These are phyloP conservation scores for Hansenula sp. DNA, from an alignment of 1,139 yeast species.

Conservation along the genomic window DNA sequence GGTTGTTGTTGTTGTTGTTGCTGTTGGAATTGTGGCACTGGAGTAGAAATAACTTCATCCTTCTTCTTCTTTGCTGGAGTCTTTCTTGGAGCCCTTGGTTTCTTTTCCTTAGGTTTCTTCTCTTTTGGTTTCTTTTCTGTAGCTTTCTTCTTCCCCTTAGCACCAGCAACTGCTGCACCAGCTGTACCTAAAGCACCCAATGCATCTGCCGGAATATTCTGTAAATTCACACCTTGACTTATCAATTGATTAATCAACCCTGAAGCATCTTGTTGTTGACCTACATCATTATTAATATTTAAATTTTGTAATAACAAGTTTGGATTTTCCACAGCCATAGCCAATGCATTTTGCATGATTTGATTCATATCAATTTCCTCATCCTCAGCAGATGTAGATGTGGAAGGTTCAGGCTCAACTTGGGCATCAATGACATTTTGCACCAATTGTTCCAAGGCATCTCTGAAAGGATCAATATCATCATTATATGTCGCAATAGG, in stretches of 20 bases:
- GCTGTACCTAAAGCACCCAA: neutral
- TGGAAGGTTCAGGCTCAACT: constrained; percentile 7
- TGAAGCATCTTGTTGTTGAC: constrained; percentile 7
- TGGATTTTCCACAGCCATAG: constrained; percentile 67
- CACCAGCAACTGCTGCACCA: constrained; percentile 3
- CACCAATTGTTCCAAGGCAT: constrained; percentile 36
- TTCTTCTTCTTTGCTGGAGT: constrained; percentile 20
- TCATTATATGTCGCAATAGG: neutral
- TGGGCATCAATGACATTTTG: constrained; percentile 32
- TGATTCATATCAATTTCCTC: constrained; percentile 54
- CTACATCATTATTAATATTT: constrained; percentile 20
- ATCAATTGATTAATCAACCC: constrained; percentile 14
- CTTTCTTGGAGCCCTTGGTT: constrained; percentile 22
- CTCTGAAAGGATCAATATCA: constrained; percentile 16
- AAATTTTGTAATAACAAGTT: constrained; percentile 48
- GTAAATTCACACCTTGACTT: constrained; percentile 8
- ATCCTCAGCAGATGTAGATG: constrained; percentile 20
- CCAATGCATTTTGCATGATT: constrained; percentile 68
- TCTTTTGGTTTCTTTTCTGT: constrained; percentile 20
- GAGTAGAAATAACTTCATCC: constrained; percentile 10
- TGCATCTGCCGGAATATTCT: neutral
- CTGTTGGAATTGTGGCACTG: constrained; percentile 15
- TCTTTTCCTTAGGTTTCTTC: constrained; percentile 23
- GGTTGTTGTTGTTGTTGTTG: constrained; percentile 12
- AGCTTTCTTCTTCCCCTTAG: constrained; percentile 15